phyloP scores from a whole-genome alignment of 192 early-diverging fungal species.

The Obelidium mucronatum region DNA sequence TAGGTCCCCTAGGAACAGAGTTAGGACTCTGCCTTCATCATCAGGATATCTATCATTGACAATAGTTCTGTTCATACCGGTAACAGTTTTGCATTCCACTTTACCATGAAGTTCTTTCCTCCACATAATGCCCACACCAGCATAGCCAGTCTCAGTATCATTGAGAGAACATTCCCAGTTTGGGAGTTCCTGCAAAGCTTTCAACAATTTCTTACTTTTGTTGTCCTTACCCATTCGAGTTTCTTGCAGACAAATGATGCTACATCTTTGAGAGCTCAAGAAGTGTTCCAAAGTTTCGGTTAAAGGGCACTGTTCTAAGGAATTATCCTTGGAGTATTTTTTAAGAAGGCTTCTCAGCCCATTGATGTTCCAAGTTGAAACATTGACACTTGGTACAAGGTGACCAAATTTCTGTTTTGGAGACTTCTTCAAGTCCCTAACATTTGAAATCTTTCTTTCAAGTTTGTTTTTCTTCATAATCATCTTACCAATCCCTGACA shows the following conservation, averaged over 20 bases:
- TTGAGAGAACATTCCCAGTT: background rate
- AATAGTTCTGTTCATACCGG: background rate
- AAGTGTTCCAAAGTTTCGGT: background rate
- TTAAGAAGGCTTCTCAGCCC: background rate
- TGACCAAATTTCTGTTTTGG: too few species aligned
- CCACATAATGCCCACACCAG: background rate
- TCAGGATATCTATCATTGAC: too few species aligned
- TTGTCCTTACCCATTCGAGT: background rate
- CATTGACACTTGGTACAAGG: too few species aligned
- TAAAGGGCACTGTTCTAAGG: too few species aligned
- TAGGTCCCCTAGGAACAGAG: background rate
- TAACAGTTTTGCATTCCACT: background rate
- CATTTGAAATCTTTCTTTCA: too few species aligned
- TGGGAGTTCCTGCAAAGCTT: background rate
- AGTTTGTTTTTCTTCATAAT: too few species aligned
- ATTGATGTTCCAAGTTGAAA: conserved; percentile 17
- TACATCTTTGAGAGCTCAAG: background rate
- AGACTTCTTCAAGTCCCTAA: too few species aligned
- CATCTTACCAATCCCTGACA: too few species aligned
- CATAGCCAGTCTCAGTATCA: background rate
- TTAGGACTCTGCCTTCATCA: background rate
- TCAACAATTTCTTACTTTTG: background rate
- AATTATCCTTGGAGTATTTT: background rate
- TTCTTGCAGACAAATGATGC: conserved; percentile 6
- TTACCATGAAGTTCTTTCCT: background rate